A percentile compares a stretch with the other conserved stretches of the same genome.
phyloP scores from a whole-genome alignment of 1,139 yeast species.

The Saccharomyces hybrid region DNA sequence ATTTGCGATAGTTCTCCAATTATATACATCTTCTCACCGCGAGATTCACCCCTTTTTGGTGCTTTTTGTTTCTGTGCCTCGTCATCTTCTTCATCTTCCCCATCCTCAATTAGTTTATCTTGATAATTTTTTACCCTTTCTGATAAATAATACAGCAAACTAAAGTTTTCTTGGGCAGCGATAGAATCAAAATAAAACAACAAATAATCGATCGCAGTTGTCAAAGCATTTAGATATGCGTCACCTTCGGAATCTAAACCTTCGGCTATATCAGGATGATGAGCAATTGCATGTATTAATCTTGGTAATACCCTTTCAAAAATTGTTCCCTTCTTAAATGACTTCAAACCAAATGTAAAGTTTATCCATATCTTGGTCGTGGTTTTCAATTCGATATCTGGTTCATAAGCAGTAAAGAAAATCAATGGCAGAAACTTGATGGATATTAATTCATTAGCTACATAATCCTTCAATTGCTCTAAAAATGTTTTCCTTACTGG shows the following conservation, averaged over 20 bases:
- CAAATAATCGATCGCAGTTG: slow-evolving; percentile 52
- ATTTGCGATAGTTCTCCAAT: slow-evolving; percentile 71
- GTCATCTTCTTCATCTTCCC: slow-evolving; percentile 28
- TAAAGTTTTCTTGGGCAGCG: slow-evolving; percentile 59
- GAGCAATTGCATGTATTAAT: slow-evolving; percentile 63
- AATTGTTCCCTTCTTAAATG: slow-evolving; percentile 38
- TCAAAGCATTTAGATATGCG: slow-evolving; percentile 36
- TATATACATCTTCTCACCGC: slow-evolving; percentile 42
- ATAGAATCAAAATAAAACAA: slow-evolving; percentile 53
- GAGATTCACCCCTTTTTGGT: slow-evolving; percentile 16
- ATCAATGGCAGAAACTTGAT: slow-evolving; percentile 60
- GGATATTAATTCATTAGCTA: slow-evolving; percentile 49
- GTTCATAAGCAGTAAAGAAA: slow-evolving; percentile 74
- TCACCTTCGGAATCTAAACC: slow-evolving; percentile 33
- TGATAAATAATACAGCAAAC: slow-evolving; percentile 67
- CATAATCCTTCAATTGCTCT: slow-evolving; percentile 43
- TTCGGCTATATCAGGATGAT: slow-evolving; percentile 59
- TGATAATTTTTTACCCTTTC: slow-evolving; percentile 75
- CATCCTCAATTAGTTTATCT: slow-evolving; percentile 43
- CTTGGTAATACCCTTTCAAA: slow-evolving; percentile 63
- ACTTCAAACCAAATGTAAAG: slow-evolving; percentile 45
- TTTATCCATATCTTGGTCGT: slow-evolving; percentile 66
- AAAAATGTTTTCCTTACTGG: slow-evolving; percentile 52
- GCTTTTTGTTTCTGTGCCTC: slow-evolving; percentile 3
- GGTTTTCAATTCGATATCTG: slow-evolving; percentile 42